phyloP scores from a whole-genome alignment of 2,329 filamentous ascomycete genomes.

The Colletotrichum sp. region DNA sequence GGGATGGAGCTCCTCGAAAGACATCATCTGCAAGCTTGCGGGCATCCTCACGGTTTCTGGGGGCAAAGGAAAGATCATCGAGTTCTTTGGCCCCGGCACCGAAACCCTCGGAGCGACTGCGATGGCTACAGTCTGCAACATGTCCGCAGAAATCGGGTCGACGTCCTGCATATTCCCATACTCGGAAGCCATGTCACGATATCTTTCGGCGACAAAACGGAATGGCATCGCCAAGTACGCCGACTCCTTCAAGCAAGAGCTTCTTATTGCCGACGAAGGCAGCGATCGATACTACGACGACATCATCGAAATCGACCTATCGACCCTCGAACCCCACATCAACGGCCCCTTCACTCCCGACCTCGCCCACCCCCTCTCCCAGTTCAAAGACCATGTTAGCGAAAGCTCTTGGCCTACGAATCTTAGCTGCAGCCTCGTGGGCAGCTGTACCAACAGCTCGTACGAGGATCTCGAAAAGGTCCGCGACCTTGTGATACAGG shows the following conservation, averaged over 20 bases:
- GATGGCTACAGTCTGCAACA: slow-evolving; percentile 42
- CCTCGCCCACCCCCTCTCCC: slow-evolving; percentile 34
- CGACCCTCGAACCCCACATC: slow-evolving; percentile 35
- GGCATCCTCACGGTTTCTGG: slow-evolving; percentile 37
- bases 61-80: slow-evolving; percentile 37
- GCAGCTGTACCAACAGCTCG: slow-evolving; percentile 40
- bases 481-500: slow-evolving; percentile 31
- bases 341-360: slow-evolving; percentile 40
- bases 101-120: slow-evolving; percentile 35
- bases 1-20: slow-evolving; percentile 36
- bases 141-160: slow-evolving; percentile 40
- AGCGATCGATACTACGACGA: slow-evolving; percentile 36
- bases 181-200: slow-evolving; percentile 33
- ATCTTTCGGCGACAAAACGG: slow-evolving; percentile 33
- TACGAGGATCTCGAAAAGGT: slow-evolving; percentile 39
- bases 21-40: slow-evolving; percentile 40
- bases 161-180: slow-evolving; percentile 42
- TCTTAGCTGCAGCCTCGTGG: slow-evolving; percentile 33
- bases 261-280: slow-evolving; percentile 31
- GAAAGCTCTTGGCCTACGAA: slow-evolving; percentile 34
- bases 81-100: slow-evolving; percentile 39
- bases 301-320: slow-evolving; percentile 37
- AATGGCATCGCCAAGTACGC: slow-evolving; percentile 26
- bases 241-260: slow-evolving; percentile 25
- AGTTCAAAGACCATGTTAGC: slow-evolving; percentile 28